A percentile compares a stretch with the other conserved stretches of the same genome.
These are phyloP conservation scores for Trapa incisa DNA, from an alignment of 345 rosid genomes.

Conservation along the genomic window DNA sequence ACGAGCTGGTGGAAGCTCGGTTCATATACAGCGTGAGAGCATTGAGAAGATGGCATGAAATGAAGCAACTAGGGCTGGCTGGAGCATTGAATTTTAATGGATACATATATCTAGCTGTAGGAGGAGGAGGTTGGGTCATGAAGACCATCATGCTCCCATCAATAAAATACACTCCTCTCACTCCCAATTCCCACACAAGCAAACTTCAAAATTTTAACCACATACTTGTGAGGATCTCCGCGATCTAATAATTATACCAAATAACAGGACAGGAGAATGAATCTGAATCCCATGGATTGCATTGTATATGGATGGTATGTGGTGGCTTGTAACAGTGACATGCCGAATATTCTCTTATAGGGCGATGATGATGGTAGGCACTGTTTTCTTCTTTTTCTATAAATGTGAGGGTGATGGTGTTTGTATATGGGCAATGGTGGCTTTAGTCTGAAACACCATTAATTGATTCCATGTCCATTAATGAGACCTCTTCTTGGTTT, in stretches of 20 bases:
- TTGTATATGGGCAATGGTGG: neutral
- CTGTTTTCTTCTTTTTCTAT: no score
- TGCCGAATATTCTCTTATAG: no score
- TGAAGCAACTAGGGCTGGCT: neutral
- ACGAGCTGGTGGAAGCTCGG: neutral
- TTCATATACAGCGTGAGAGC: no score
- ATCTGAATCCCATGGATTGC: no score
- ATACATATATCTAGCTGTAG: neutral
- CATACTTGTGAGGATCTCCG: neutral
- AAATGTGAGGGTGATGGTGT: neutral
- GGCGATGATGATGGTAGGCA: no score
- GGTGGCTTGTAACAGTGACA: no score
- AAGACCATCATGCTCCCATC: constrained; percentile 20
- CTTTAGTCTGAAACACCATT: constrained; percentile 10
- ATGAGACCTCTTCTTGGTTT: constrained; percentile 11
- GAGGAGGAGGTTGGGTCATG: constrained; percentile 25
- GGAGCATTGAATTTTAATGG: constrained; percentile 3
- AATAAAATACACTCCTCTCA: neutral
- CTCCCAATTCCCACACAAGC: neutral
- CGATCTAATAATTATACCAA: neutral
- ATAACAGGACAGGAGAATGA: neutral
- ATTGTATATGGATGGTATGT: no score
- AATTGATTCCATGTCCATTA: constrained; percentile 14
- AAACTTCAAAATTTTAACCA: neutral
- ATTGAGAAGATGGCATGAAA: neutral